phyloP scores from a whole-genome alignment of 129 eudicot species.

The Ambrosia trifida region DNA sequence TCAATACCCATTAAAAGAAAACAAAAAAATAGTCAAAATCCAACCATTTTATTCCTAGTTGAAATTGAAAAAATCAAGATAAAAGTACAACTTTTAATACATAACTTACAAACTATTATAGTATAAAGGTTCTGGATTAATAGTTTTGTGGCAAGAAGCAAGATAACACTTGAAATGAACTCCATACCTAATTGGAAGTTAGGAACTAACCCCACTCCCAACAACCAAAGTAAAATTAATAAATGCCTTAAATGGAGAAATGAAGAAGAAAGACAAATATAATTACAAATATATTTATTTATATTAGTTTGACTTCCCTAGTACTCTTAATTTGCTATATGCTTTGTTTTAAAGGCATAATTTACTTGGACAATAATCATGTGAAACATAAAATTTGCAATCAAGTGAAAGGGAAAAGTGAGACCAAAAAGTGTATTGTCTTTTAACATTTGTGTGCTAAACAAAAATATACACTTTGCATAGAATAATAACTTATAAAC shows the following conservation, averaged over 20 bases:
- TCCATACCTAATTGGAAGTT: conserved; percentile 40
- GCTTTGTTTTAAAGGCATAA: conserved; percentile 37
- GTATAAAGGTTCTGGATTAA: neutral
- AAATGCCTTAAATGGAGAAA: conserved; percentile 1
- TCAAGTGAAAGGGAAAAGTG: neutral
- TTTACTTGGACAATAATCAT: conserved; percentile 29
- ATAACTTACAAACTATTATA: conserved; percentile 24
- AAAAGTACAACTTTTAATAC: neutral
- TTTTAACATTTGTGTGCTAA: neutral
- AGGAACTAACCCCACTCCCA: conserved; percentile 89
- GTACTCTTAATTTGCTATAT: conserved; percentile 44
- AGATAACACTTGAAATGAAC: conserved; percentile 64
- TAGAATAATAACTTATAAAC: no score
- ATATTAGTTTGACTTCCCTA: conserved; percentile 32
- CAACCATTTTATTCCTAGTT: conserved; percentile 7
- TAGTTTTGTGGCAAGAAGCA: conserved; percentile 26
- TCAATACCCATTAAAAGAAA: conserved; percentile 23
- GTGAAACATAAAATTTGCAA: conserved; percentile 9
- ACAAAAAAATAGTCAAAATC: conserved; percentile 27
- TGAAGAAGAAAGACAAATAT: conserved; percentile 36
- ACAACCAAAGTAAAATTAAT: conserved; percentile 51
- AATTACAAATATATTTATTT: conserved; percentile 23
- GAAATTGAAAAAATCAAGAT: neutral
- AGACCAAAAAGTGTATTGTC: neutral
- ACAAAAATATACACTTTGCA: neutral